Conservation (phyloP, 2,329 filamentous ascomycete genomes). For the Alternaria panax region DNA sequence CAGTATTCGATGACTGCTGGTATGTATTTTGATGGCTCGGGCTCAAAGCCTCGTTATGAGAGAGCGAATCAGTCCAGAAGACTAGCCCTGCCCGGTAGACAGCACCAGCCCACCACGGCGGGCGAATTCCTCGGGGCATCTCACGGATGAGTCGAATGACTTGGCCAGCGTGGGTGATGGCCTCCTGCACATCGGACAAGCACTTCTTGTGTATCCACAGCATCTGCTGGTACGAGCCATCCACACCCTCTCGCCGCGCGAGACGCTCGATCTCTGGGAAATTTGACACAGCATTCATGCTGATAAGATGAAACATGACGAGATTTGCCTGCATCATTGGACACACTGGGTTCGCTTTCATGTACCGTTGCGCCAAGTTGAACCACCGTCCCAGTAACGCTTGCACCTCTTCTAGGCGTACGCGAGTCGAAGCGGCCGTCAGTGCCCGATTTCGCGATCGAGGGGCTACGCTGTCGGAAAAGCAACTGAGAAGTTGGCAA, state of each 20-base stretch:
- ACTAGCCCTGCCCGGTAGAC: slow-evolving; percentile 66
- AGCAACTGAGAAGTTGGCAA: slow-evolving; percentile 70
- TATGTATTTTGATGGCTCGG: slow-evolving; percentile 49
- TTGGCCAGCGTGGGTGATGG: slow-evolving; percentile 73
- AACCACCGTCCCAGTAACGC: slow-evolving; percentile 71
- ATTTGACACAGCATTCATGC: slow-evolving; percentile 71
- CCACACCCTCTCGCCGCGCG: slow-evolving; percentile 66
- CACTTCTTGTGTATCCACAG: slow-evolving; percentile 67
- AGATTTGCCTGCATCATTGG: slow-evolving; percentile 70
- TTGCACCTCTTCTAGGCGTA: slow-evolving; percentile 70
- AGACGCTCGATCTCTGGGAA: slow-evolving; percentile 73
- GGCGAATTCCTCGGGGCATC: slow-evolving; percentile 67
- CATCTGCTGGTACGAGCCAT: slow-evolving; percentile 64
- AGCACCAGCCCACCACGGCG: slow-evolving; percentile 75
- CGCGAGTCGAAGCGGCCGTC: slow-evolving; percentile 66
- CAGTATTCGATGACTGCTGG: slow-evolving; percentile 42
- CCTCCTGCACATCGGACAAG: slow-evolving; percentile 69
- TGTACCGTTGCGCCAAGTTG: slow-evolving; percentile 65
- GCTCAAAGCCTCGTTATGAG: slow-evolving; percentile 55
- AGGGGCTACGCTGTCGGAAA: slow-evolving; percentile 63
- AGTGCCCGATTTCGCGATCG: slow-evolving; percentile 59
- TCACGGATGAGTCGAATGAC: slow-evolving; percentile 66
- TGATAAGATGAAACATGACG: slow-evolving; percentile 74
- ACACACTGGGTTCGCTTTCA: slow-evolving; percentile 64
- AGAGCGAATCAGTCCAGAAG: slow-evolving; percentile 61